These are phyloP conservation scores for Colletotrichum truncatum DNA, from an alignment of 2,329 filamentous ascomycete genomes.

Conservation along the genomic window DNA sequence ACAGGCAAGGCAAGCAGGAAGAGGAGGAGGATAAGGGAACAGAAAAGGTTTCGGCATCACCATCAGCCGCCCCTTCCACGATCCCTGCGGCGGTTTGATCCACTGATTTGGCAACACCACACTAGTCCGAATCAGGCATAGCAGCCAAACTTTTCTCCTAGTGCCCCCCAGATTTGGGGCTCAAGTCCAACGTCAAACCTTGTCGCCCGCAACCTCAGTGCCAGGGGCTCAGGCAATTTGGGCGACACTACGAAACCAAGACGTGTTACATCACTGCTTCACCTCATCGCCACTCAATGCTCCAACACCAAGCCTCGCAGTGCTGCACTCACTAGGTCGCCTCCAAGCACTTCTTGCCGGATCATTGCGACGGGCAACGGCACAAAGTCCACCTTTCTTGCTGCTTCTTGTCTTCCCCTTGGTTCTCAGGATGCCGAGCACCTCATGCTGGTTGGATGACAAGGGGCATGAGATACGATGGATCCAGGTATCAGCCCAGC, in stretches of 20 bases:
- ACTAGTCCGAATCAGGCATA: constrained; percentile 10
- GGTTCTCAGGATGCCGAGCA: neutral
- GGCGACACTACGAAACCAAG: constrained; percentile 48
- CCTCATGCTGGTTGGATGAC: neutral
- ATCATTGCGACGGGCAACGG: neutral
- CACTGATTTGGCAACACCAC: constrained; percentile 7
- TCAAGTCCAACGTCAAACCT: constrained; percentile 31
- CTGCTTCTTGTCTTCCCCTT: neutral
- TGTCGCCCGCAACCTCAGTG: constrained; percentile 13
- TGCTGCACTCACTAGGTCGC: neutral
- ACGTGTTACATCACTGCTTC: constrained; percentile 59
- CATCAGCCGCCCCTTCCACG: constrained; percentile 27
- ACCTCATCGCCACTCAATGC: constrained; percentile 42
- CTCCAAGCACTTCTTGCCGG: neutral
- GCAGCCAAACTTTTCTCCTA: constrained; percentile 18
- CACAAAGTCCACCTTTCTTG: neutral
- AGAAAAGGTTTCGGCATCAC: constrained; percentile 30
- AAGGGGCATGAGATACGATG: neutral
- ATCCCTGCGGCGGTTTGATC: constrained; percentile 32
- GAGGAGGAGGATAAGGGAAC: constrained; percentile 8
- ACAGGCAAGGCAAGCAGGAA: neutral
- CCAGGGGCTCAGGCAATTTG: constrained; percentile 29
- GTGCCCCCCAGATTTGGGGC: constrained; percentile 30
- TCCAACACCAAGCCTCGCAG: constrained; percentile 25
- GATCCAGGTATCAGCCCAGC: neutral